A percentile compares a stretch with the other conserved stretches of the same genome.
Evolutionary conservation across 495 filamentous ascomycete species (phyloP).

Genomic region (Hypoxylon fragiforme): DNA sequence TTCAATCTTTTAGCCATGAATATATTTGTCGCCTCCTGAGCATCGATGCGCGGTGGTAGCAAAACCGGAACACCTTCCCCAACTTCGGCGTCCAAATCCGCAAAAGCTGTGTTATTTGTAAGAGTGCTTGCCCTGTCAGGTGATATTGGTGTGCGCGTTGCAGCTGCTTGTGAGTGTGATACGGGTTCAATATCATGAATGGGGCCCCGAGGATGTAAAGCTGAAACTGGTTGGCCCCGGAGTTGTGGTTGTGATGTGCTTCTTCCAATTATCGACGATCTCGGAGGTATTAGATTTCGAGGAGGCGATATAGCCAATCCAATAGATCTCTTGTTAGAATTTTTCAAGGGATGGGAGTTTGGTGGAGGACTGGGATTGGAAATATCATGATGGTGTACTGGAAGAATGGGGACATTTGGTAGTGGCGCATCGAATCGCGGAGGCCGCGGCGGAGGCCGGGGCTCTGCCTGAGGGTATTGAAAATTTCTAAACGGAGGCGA

Average conservation of each 20-base stretch:
- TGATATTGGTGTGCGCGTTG: neutral
- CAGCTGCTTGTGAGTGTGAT: neutral
- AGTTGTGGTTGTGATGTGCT: slow-evolving; percentile 32
- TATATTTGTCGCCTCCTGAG: slow-evolving; percentile 42
- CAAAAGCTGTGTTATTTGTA: slow-evolving; percentile 54
- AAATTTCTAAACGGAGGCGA: slow-evolving; percentile 16
- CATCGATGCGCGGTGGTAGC: slow-evolving; percentile 45
- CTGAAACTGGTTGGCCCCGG: no score
- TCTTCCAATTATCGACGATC: no score
- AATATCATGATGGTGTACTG: slow-evolving; percentile 11
- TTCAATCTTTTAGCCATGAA: slow-evolving; percentile 50
- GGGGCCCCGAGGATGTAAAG: no score
- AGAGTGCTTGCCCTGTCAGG: slow-evolving; percentile 44
- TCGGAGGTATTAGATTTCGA: slow-evolving; percentile 32
- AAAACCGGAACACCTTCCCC: slow-evolving; percentile 40
- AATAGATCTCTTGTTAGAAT: slow-evolving; percentile 36
- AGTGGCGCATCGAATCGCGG: slow-evolving; percentile 8
- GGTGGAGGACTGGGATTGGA: slow-evolving; percentile 17
- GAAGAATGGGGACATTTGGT: slow-evolving; percentile 16
- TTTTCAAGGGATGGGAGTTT: slow-evolving; percentile 26
- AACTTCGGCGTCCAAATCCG: slow-evolving; percentile 38
- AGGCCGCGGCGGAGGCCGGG: slow-evolving; percentile 3
- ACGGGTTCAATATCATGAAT: no score
- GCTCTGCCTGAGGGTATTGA: slow-evolving; percentile 9
- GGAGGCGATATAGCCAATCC: slow-evolving; percentile 49